A percentile compares a stretch with the other conserved stretches of the same genome.
phyloP scores from a whole-genome alignment of 139 green algal species.

The Asterochloris erici region DNA sequence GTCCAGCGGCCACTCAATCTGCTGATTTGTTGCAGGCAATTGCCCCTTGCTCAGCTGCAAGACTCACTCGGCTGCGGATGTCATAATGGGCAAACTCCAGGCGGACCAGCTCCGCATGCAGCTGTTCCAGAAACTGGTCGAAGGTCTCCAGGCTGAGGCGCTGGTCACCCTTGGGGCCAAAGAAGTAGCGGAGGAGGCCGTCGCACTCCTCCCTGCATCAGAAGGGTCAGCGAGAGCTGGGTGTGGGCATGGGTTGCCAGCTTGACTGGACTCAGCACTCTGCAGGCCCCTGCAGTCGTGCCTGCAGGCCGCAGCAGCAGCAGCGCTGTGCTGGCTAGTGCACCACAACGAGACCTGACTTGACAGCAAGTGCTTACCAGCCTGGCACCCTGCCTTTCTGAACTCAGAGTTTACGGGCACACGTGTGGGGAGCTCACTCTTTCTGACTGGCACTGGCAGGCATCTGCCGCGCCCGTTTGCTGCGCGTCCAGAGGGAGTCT shows the following conservation, averaged over 20 bases:
- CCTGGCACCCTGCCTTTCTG: background rate
- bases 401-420: background rate
- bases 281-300: too few species aligned
- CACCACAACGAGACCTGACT: too few species aligned
- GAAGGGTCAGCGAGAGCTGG: too few species aligned
- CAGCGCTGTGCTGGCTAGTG: too few species aligned
- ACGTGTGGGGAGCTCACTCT: background rate
- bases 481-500: background rate
- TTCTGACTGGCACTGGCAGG: background rate
- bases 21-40: background rate
- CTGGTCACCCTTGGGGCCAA: constrained; percentile 48
- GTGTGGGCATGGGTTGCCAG: background rate
- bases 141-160: constrained; percentile 53
- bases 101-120: constrained; percentile 54
- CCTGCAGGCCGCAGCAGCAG: too few species aligned
- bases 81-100: constrained; percentile 81
- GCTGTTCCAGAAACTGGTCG: constrained; percentile 47
- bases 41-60: background rate
- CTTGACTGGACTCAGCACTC: too few species aligned
- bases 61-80: constrained; percentile 17
- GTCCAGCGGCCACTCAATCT: background rate
- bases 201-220: constrained; percentile 18
- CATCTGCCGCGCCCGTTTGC: background rate
- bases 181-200: constrained; percentile 47
- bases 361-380: background rate